Percentiles rank a stretch among this genome's conserved stretches.
Evolutionary conservation across 2,329 filamentous ascomycete species (phyloP).

Genomic region (Madurella mycetomatis): DNA sequence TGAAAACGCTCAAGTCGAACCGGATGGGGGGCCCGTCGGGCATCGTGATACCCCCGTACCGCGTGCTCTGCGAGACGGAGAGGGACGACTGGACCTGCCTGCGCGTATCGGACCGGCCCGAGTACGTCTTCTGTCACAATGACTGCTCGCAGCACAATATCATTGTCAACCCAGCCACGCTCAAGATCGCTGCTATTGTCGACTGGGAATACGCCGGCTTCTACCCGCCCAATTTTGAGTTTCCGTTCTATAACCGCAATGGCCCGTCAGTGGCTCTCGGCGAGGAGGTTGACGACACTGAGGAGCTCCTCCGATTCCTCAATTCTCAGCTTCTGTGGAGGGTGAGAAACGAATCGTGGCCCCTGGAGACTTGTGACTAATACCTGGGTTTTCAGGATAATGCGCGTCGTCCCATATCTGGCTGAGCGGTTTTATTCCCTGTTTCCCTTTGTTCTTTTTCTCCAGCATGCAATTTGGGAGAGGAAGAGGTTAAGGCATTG

Average conservation of each 20-base stretch:
- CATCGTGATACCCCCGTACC: conserved; percentile 30
- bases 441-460: no score
- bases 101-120: conserved; percentile 15
- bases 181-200: conserved; percentile 27
- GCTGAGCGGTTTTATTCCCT: no score
- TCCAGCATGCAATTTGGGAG: no score
- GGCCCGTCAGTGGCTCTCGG: conserved; percentile 27
- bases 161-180: conserved; percentile 25
- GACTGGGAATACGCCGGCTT: conserved; percentile 30
- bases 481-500: no score
- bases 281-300: conserved; percentile 26
- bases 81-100: conserved; percentile 24
- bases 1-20: conserved; percentile 28
- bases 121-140: conserved; percentile 28
- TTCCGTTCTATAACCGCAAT: conserved; percentile 22
- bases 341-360: not conserved
- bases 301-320: conserved; percentile 9
- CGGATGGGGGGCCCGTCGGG: conserved; percentile 30
- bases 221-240: conserved; percentile 28
- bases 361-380: no score
- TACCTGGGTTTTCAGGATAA: no score
- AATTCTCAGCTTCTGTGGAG: conserved; percentile 9
- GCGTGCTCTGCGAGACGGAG: conserved; percentile 25
- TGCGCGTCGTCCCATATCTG: no score
- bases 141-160: conserved; percentile 26